These are phyloP conservation scores for Candida sphagnicola DNA, from an alignment of 805 yeast genomes.

Conservation along the genomic window DNA sequence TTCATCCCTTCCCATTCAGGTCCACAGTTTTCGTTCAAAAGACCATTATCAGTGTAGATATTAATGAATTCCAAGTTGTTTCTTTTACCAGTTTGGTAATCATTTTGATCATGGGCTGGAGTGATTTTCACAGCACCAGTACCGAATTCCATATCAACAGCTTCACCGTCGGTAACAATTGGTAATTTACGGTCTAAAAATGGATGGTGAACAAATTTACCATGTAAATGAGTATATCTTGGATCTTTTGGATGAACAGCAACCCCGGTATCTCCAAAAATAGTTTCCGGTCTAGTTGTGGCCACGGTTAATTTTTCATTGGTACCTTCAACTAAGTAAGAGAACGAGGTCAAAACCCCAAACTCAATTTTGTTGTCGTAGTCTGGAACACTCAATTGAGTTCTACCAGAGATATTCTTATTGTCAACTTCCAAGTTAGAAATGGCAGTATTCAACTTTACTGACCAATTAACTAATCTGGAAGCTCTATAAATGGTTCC, in stretches of 20 bases:
- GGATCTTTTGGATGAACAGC: slow-evolving; percentile 96
- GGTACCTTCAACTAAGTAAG: slow-evolving; percentile 80
- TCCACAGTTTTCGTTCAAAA: slow-evolving; percentile 88
- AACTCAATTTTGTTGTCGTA: slow-evolving; percentile 89
- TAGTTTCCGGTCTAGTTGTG: slow-evolving; percentile 97
- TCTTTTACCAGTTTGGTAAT: slow-evolving; percentile 95
- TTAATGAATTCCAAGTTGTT: slow-evolving; percentile 83
- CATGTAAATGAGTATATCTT: slow-evolving; percentile 92
- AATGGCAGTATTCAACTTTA: slow-evolving; percentile 87
- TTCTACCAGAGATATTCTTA: slow-evolving; percentile 81
- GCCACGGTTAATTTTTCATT: slow-evolving; percentile 90
- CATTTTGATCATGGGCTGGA: slow-evolving; percentile 97
- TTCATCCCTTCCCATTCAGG: slow-evolving; percentile 80
- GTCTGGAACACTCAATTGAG: slow-evolving; percentile 80
- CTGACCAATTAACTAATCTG: slow-evolving; percentile 95
- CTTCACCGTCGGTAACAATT: slow-evolving; percentile 82
- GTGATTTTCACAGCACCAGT: slow-evolving; percentile 99
- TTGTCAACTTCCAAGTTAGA: slow-evolving; percentile 96
- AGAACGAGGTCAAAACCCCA: slow-evolving; percentile 95
- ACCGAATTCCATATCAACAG: slow-evolving; percentile 99
- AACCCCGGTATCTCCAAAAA: slow-evolving; percentile 96
- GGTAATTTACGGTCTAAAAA: slow-evolving; percentile 83
- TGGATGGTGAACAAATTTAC: slow-evolving; percentile 88
- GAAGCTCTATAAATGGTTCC: slow-evolving; percentile 93
- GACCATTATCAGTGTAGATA: slow-evolving; percentile 89